Base-by-base conservation (phyloP, 1,284 basidiomycete genomes). In the Cryptococcus sp. region DNA sequence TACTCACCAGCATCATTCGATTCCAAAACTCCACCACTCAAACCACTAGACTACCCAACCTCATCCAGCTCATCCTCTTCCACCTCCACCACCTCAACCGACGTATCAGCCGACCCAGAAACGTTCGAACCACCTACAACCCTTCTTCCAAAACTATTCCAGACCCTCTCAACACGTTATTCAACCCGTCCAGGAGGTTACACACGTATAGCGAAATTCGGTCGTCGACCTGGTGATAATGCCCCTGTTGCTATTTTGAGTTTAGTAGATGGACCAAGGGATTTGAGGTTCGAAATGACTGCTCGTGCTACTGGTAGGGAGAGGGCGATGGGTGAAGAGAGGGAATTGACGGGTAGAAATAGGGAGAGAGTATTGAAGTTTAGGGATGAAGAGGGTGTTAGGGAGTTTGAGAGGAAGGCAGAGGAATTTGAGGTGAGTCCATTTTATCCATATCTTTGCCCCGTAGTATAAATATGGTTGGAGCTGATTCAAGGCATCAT, bases 161-260 rank as follows among this genome's bases (percentile, higher is more conserved):
- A 79, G 10, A 82, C 83, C 5, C 85, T 97, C 50, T 84, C 91
- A 0, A 71, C 83, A 59, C 86, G 96, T 42, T 99, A 98, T 75
- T 81, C 83, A 1, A 70, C 81, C 19, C 83, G 96, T 4, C 85
- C 86, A 4, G 96, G 96, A 10, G 96, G 96, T 7, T 99, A 98
- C 78, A 98, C 96, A 7, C 85, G 96, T 23, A 86, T 98, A 58
- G 86, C 91, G 72, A 89, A 87, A 69, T 88, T 85, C 61, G 96
- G 94, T 37, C 83, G 87, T 71, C 83, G 94, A 18, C 80, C 79
- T 52, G 92, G 93, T 22, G 96, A 99, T 78, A 89, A 96, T 69
- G 96, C 96, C 25, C 91, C 91, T 1, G 82, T 86, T 58, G 94
- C 94, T 3, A 83, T 99, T 53, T 76, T 99, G 41, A 89, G 96